phyloP scores from a whole-genome alignment of 192 early-diverging fungal species.

The Powellomyces hirtus region DNA sequence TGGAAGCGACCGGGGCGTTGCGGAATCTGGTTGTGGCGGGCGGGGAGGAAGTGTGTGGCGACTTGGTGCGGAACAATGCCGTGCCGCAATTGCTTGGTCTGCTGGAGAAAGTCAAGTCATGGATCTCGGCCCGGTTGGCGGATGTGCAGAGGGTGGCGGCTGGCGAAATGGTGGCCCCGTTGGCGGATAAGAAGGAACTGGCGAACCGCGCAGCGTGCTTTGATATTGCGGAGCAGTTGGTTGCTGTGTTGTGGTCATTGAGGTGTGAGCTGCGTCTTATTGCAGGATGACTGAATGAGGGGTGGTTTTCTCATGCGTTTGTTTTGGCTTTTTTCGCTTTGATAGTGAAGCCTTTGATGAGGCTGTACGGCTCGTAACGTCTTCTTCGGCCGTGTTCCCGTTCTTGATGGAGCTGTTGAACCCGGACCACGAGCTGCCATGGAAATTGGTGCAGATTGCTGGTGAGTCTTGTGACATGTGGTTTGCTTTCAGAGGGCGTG shows the following conservation, averaged over 20 bases:
- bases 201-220: conserved; percentile 33
- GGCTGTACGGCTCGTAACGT: conserved; percentile 65
- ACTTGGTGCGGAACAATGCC: conserved; percentile 55
- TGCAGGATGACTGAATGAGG: not conserved
- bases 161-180: not conserved
- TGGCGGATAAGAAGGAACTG: conserved; percentile 38
- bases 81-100: conserved; percentile 51
- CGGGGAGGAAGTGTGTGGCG: conserved; percentile 54
- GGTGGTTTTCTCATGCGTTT: too few species aligned
- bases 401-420: conserved; percentile 52
- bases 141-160: not conserved
- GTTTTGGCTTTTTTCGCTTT: too few species aligned
- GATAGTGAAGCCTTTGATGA: conserved; percentile 70
- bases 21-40: conserved; percentile 58
- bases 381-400: conserved; percentile 66
- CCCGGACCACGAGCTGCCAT: conserved; percentile 10
- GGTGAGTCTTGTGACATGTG: too few species aligned
- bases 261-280: conserved; percentile 41
- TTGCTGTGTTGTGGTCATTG: conserved; percentile 46
- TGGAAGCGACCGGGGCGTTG: conserved; percentile 73
- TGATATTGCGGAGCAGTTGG: conserved; percentile 33
- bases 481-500: too few species aligned
- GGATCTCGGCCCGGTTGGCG: conserved; percentile 45
- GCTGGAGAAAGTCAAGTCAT: conserved; percentile 54
- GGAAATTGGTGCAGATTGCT: conserved; percentile 7